Evolutionary conservation across 176 grass and related monocot genomes (phyloP).

Genomic region (Bolboschoenus planiculmis): DNA sequence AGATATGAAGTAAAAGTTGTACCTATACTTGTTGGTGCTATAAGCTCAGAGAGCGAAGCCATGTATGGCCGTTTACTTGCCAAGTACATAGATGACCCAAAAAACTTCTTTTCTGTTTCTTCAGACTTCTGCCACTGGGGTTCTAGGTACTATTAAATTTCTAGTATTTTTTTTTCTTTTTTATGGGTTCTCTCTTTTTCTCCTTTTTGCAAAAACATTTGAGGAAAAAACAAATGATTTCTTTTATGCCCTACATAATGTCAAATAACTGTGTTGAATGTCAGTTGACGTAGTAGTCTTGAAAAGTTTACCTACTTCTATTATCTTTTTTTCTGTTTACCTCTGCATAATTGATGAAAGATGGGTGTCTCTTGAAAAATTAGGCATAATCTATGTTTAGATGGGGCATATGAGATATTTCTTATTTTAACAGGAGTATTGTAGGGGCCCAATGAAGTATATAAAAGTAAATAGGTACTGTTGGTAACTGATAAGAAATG

Average conservation of each 20-base stretch:
- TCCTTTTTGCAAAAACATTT: neutral
- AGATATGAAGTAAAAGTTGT: constrained; percentile 84
- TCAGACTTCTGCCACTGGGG: constrained; percentile 99
- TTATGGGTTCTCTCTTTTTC: constrained; percentile 3
- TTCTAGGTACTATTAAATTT: constrained; percentile 51
- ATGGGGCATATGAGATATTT: neutral
- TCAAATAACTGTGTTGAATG: neutral
- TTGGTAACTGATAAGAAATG: constrained; percentile 3
- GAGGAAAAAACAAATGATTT: neutral
- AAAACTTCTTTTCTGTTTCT: constrained; percentile 89
- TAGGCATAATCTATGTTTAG: neutral
- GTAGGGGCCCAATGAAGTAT: neutral
- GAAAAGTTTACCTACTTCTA: neutral
- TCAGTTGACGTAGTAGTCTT: neutral
- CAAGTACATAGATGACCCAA: constrained; percentile 82
- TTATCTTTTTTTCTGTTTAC: neutral
- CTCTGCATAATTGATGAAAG: neutral
- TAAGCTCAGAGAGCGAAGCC: constrained; percentile 71
- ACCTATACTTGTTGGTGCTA: constrained; percentile 80
- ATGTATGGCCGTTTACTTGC: constrained; percentile 77
- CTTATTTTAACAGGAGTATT: neutral
- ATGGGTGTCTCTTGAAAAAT: neutral
- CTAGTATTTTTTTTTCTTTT: neutral
- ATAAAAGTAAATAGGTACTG: neutral
- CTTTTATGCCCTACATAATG: neutral